Evolutionary conservation across 2,329 filamentous ascomycete genomes (phyloP).

Genomic region (Pseudogymnoascus sp.): DNA sequence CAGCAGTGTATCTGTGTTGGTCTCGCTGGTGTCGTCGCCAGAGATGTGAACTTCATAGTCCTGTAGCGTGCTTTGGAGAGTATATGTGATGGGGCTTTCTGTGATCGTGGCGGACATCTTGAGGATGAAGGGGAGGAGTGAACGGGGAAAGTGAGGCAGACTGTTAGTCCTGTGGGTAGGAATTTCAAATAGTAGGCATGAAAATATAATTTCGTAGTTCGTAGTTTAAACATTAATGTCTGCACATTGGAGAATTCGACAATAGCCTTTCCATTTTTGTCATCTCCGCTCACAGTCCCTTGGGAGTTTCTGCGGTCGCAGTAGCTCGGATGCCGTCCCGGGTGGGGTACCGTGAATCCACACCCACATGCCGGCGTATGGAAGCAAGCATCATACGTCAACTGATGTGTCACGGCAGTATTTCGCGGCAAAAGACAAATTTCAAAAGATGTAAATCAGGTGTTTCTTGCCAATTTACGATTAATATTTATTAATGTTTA

Average conservation of each 20-base stretch:
- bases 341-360: not conserved
- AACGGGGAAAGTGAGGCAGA: not conserved
- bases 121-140: not conserved
- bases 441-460: not conserved
- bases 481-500: not conserved
- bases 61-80: conserved; percentile 22
- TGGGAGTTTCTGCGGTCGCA: not conserved
- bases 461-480: not conserved
- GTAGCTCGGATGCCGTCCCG: not conserved
- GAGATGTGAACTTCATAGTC: conserved; percentile 41
- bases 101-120: conserved; percentile 8
- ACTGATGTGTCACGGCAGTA: not conserved
- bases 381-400: not conserved
- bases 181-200: not conserved
- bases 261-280: not conserved
- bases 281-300: not conserved
- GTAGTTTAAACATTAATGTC: not conserved
- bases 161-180: not conserved
- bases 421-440: not conserved
- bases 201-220: not conserved
- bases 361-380: not conserved
- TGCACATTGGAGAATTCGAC: not conserved
- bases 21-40: conserved; percentile 16
- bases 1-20: not conserved
- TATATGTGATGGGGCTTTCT: not conserved